A percentile compares a stretch with the other conserved stretches of the same genome.
Conservation (phyloP, 495 filamentous ascomycete genomes). For the Xylaria castorea region DNA sequence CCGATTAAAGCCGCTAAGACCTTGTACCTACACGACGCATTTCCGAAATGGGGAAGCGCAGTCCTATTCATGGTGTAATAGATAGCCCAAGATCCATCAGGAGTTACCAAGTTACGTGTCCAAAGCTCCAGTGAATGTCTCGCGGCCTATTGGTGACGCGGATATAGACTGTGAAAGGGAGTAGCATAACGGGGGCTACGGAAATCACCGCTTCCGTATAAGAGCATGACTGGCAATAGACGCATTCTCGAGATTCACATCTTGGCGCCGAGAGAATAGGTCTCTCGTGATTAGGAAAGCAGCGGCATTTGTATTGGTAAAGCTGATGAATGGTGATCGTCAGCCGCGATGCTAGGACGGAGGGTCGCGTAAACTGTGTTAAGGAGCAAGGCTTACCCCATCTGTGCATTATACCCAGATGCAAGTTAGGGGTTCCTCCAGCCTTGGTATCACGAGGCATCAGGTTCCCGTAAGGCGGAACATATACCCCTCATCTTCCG, state of each 20-base stretch:
- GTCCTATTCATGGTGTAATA: constrained; percentile 4
- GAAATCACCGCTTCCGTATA: background rate
- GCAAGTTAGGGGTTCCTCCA: constrained; percentile 9
- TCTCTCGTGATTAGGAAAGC: constrained; percentile 8
- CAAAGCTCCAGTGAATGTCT: background rate
- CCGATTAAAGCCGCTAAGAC: constrained; percentile 6
- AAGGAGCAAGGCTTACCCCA: constrained; percentile 9
- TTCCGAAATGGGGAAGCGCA: constrained; percentile 7
- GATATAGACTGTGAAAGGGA: constrained; percentile 3
- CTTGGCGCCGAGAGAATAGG: constrained; percentile 25
- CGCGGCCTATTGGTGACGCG: constrained; percentile 2
- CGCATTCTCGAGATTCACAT: constrained; percentile 11
- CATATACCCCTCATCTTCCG: background rate
- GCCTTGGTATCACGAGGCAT: constrained; percentile 15
- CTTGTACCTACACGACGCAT: background rate
- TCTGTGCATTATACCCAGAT: constrained; percentile 7
- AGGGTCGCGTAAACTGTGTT: constrained; percentile 17
- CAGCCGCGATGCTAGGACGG: constrained; percentile 8
- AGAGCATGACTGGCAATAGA: background rate
- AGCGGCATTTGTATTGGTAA: constrained; percentile 17
- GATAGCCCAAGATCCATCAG: background rate
- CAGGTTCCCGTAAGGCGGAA: background rate
- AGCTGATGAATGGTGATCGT: constrained; percentile 20
- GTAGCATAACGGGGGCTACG: background rate
- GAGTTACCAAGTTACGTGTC: constrained; percentile 15